Conservation (phyloP, 2,329 filamentous ascomycete genomes). For the Teratosphaeria nubilosa region DNA sequence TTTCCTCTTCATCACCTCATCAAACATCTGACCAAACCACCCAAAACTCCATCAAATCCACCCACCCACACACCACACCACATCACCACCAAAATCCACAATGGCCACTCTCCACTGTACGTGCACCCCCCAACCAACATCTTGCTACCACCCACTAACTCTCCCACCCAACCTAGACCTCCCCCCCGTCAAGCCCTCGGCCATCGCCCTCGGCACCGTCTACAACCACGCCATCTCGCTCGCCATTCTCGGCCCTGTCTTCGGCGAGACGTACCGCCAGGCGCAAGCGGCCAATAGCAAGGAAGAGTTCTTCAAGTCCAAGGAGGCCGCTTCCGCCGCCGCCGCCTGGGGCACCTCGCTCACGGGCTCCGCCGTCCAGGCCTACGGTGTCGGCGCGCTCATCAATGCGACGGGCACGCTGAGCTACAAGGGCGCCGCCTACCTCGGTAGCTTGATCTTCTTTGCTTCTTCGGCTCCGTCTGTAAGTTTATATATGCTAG, state of each 20-base stretch:
- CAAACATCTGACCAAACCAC: constrained; percentile 3
- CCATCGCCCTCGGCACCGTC: constrained; percentile 87
- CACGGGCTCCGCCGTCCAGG: constrained; percentile 65
- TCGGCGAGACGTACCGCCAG: constrained; percentile 88
- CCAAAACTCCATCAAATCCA: not conserved
- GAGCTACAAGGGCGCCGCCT: constrained; percentile 93
- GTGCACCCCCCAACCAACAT: constrained; percentile 18
- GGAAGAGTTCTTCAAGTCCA: constrained; percentile 91
- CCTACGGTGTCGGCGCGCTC: constrained; percentile 36
- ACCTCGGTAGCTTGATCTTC: constrained; percentile 86
- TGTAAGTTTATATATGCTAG: constrained; percentile 45
- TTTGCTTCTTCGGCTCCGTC: constrained; percentile 78
- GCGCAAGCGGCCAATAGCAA: constrained; percentile 86
- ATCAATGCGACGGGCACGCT: constrained; percentile 86
- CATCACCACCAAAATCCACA: constrained; percentile 25
- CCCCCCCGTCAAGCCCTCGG: constrained; percentile 88
- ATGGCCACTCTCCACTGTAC: constrained; percentile 53
- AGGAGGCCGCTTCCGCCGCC: constrained; percentile 80
- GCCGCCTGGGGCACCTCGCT: constrained; percentile 85
- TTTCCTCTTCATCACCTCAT: not conserved
- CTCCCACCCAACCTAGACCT: constrained; percentile 43
- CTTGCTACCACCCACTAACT: constrained; percentile 6
- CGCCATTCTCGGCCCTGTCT: constrained; percentile 77
- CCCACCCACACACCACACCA: not conserved
- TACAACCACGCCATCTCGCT: constrained; percentile 92